Conservation (phyloP, 305 asterid species). For the Caryopteris hybrid region DNA sequence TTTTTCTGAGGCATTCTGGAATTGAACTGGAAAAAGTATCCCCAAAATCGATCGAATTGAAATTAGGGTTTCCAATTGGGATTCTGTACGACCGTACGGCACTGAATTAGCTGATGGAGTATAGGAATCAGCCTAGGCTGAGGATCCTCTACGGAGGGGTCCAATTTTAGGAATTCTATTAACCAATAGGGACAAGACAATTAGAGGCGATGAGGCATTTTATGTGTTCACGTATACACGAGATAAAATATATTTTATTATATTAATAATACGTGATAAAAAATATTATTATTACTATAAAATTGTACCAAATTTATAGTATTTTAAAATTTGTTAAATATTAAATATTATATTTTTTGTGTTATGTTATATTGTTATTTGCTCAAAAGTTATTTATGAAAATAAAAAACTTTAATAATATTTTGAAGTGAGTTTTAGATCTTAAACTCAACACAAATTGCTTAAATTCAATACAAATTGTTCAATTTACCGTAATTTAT, state of each 20-base stretch:
- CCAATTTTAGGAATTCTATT: not conserved
- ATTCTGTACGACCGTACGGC: slow-evolving; percentile 20
- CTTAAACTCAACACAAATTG: too few species aligned
- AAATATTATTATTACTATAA: too few species aligned
- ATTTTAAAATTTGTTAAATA: too few species aligned
- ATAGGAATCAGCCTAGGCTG: not conserved
- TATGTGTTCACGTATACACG: not conserved
- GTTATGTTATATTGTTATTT: too few species aligned
- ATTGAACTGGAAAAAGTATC: not conserved
- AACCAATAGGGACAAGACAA: not conserved
- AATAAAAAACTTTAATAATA: too few species aligned
- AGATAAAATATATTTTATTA: not conserved
- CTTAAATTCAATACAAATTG: too few species aligned
- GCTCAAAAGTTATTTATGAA: too few species aligned
- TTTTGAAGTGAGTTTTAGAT: too few species aligned
- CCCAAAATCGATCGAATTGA: slow-evolving; percentile 27
- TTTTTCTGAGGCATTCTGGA: slow-evolving; percentile 56
- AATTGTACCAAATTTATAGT: too few species aligned
- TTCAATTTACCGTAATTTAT: too few species aligned
- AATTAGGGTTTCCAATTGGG: slow-evolving; percentile 47
- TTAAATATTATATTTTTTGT: too few species aligned
- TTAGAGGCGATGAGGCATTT: not conserved
- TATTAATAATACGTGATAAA: too few species aligned
- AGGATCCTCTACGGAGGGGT: slow-evolving; percentile 19
- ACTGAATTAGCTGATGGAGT: slow-evolving; percentile 10